Conservation (phyloP, 2,329 filamentous ascomycete species). For the Cercospora janseana region DNA sequence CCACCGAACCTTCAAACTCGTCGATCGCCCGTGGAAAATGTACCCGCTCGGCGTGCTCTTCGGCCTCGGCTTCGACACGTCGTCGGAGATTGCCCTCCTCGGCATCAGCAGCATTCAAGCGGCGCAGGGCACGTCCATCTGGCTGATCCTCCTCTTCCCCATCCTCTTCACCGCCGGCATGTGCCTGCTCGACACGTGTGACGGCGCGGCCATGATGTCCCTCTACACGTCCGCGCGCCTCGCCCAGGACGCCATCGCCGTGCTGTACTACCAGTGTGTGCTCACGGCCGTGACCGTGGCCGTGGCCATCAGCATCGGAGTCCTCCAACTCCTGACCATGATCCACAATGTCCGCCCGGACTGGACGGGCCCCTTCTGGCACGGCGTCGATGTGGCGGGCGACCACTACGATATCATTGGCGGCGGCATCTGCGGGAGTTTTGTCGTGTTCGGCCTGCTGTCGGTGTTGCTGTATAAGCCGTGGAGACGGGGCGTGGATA, state of each 20-base stretch:
- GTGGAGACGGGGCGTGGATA: slow-evolving; percentile 66
- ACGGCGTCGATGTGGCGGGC: slow-evolving; percentile 72
- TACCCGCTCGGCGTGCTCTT: slow-evolving; percentile 83
- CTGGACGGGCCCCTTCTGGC: slow-evolving; percentile 79
- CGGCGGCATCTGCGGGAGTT: slow-evolving; percentile 80
- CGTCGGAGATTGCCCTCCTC: slow-evolving; percentile 85
- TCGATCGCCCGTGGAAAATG: slow-evolving; percentile 87
- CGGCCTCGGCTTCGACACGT: slow-evolving; percentile 92
- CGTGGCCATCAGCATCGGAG: slow-evolving; percentile 80
- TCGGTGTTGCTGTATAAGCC: slow-evolving; percentile 75
- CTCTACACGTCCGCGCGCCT: slow-evolving; percentile 81
- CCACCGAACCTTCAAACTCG: slow-evolving; percentile 71
- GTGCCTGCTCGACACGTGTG: slow-evolving; percentile 89
- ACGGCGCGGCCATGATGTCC: slow-evolving; percentile 92
- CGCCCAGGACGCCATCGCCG: slow-evolving; percentile 78
- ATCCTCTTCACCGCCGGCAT: slow-evolving; percentile 90
- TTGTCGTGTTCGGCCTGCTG: slow-evolving; percentile 71
- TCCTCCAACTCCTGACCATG: slow-evolving; percentile 78
- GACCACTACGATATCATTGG: slow-evolving; percentile 86
- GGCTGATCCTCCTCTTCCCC: slow-evolving; percentile 91
- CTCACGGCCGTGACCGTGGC: slow-evolving; percentile 79
- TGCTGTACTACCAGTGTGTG: slow-evolving; percentile 90
- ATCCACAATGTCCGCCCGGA: slow-evolving; percentile 68
- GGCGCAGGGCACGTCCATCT: slow-evolving; percentile 80
- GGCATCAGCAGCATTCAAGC: slow-evolving; percentile 88